Base-by-base conservation (phyloP, 2,329 filamentous ascomycete genomes). In the Aspergillus proliferans region DNA sequence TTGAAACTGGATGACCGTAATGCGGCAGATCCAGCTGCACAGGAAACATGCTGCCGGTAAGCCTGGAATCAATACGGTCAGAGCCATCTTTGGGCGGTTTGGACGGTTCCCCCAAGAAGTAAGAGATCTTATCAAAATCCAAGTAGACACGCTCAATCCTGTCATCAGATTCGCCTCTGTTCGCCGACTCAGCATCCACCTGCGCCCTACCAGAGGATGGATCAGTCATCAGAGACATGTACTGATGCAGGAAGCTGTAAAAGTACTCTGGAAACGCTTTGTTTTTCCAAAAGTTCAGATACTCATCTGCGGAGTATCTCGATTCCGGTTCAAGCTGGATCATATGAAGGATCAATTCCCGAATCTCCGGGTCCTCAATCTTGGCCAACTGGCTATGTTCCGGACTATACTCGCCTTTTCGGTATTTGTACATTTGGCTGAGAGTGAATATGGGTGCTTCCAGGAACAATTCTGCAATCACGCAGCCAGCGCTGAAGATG, bases 401-500 rank as follows among this genome's bases (percentile, higher is more conserved):
- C 0, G 92, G 92, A 60, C 95, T 89, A 65, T 95, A 97, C 63
- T 98, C 91, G 57, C 89, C 87, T 54, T 88, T 85, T 38, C 90
- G 85, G 64, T 96, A 98, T 64, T 91, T 92, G 75, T 92, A 97
- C 47, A 98, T 81, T 68, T 97, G 92, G 59, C 89, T 95, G 9
- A 98, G 78, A n/a, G 84, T 95, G 70, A 98, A 97, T n/a, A 97
- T 92, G 7, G 94, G 91, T 0, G 90, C 81, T 71, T 98, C 93
- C 5, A 97, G 80, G 58, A 98, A 96, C 34, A 98, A 78, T 68
- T 98, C 93, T 1, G 93, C 93, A 61, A 98, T 95, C 36, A 97
- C 91, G 66, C 94, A 98, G 6, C 93, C 93, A 19, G 86, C 87
- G 68, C 93, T 97, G 74, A 98, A 98, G 33, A 98, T 86, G 66